Percentiles rank a stretch among this genome's conserved stretches.
Conservation (phyloP, 495 filamentous ascomycete species). For the Tuber aestivum region DNA sequence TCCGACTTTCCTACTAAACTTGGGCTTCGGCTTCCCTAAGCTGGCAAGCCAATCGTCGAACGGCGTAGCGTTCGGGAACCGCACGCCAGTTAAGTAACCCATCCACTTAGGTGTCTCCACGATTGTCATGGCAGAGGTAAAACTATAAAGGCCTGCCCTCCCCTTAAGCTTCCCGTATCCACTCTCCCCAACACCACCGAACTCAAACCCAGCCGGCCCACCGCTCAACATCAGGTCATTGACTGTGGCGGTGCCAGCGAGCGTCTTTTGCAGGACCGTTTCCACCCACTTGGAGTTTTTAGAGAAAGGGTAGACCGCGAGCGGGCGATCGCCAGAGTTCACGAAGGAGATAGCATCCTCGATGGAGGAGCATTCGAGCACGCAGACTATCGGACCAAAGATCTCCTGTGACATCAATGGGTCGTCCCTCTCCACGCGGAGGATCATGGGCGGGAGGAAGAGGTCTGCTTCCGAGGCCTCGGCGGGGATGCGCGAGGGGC, state of each 20-base stretch:
- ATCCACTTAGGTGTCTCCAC: too few species aligned
- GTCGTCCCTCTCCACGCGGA: constrained; percentile 70
- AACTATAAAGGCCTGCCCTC: constrained; percentile 73
- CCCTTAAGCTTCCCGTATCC: constrained; percentile 81
- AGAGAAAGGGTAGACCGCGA: constrained; percentile 80
- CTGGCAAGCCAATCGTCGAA: too few species aligned
- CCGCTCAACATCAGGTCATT: constrained; percentile 58
- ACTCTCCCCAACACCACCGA: constrained; percentile 77
- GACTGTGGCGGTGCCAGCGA: constrained; percentile 49
- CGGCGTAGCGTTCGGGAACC: too few species aligned
- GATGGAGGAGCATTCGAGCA: constrained; percentile 66
- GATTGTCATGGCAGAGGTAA: constrained; percentile 47
- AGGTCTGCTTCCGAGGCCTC: constrained; percentile 54
- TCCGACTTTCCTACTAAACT: too few species aligned
- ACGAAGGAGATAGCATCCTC: constrained; percentile 76
- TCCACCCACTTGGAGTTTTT: constrained; percentile 58
- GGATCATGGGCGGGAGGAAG: constrained; percentile 67
- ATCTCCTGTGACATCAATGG: constrained; percentile 72
- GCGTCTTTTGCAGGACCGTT: constrained; percentile 45
- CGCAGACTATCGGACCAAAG: constrained; percentile 82
- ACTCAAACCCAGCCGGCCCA: constrained; percentile 66
- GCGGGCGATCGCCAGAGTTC: constrained; percentile 73
- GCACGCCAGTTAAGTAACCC: too few species aligned
- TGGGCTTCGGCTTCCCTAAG: too few species aligned
- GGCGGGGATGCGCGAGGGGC: constrained; percentile 72